phyloP scores from a whole-genome alignment of 192 early-diverging fungal genomes.

The Backusella tuberculispora region DNA sequence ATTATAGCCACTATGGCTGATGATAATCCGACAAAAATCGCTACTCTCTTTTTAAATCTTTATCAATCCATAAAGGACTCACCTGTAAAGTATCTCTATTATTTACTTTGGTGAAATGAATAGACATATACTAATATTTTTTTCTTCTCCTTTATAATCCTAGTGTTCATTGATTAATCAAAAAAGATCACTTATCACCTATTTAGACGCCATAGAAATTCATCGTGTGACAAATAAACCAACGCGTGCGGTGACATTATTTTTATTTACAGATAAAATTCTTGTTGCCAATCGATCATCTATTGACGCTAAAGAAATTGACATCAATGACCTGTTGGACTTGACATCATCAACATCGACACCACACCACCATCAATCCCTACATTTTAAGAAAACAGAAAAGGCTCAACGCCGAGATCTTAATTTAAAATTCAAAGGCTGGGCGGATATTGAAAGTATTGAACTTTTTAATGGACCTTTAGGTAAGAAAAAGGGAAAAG shows the following conservation, averaged over 20 bases:
- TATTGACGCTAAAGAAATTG: constrained; percentile 27
- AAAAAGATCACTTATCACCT: constrained; percentile 30
- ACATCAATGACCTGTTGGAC: constrained; percentile 30
- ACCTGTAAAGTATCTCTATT: constrained; percentile 23
- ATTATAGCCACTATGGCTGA: constrained; percentile 47
- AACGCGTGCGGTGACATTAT: constrained; percentile 35
- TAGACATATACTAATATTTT: neutral
- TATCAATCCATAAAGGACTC: constrained; percentile 39
- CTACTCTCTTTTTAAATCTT: constrained; percentile 40
- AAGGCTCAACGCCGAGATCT: neutral
- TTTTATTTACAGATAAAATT: constrained; percentile 45
- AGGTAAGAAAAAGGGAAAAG: neutral
- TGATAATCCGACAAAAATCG: constrained; percentile 38
- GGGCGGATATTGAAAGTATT: constrained; percentile 41
- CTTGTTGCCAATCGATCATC: constrained; percentile 39
- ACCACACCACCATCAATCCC: neutral
- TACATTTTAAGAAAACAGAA: constrained; percentile 9
- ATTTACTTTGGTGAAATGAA: neutral
- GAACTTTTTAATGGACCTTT: constrained; percentile 36
- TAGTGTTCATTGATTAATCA: constrained; percentile 44
- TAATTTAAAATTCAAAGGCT: constrained; percentile 39
- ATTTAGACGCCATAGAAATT: constrained; percentile 40
- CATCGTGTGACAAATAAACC: constrained; percentile 34
- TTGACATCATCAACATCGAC: neutral
- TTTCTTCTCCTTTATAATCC: constrained; percentile 15